These are phyloP conservation scores for Leccinum obscurum DNA, from an alignment of 768 basidiomycete genomes.

Conservation along the genomic window DNA sequence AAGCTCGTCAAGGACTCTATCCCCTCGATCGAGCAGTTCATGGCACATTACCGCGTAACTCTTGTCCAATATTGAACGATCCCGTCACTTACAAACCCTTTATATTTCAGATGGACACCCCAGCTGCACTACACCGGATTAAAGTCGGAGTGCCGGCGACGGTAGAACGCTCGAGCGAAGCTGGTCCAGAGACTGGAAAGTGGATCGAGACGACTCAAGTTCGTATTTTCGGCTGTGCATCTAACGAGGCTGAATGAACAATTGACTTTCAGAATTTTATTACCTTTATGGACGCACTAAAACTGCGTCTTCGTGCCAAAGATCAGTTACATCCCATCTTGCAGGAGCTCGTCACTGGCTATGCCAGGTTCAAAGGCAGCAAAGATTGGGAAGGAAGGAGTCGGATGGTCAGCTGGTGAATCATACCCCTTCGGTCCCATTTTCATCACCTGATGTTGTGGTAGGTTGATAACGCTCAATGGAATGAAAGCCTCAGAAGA, in stretches of 20 bases:
- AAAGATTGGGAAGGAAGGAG: conserved; percentile 97
- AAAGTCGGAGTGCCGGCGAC: conserved; percentile 95
- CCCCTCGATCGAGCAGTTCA: conserved; percentile 84
- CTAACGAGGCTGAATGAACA: too few species aligned
- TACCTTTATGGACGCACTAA: conserved; percentile 97
- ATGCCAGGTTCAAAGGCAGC: conserved; percentile 91
- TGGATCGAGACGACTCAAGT: conserved; percentile 95
- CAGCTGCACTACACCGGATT: conserved; percentile 87
- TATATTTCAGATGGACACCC: conserved; percentile 75
- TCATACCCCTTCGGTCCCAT: conserved; percentile 1
- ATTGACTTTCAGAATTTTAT: conserved; percentile 77
- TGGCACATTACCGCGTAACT: conserved; percentile 77
- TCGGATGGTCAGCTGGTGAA: conserved; percentile 86
- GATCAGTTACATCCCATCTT: conserved; percentile 94
- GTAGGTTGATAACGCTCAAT: conserved; percentile 93
- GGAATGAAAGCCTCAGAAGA: conserved; percentile 97
- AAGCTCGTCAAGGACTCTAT: conserved; percentile 93
- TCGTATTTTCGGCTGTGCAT: not conserved
- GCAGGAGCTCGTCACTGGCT: conserved; percentile 93
- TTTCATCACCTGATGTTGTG: not conserved
- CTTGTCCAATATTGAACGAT: not conserved
- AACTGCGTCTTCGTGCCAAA: conserved; percentile 90
- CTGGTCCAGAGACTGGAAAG: conserved; percentile 90
- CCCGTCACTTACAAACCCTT: not conserved
- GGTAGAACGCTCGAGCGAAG: conserved; percentile 92